Percentiles rank a stretch among this genome's conserved stretches.
These are phyloP conservation scores for Alternaria tenuissima DNA, from an alignment of 2,329 filamentous ascomycete species.

Conservation along the genomic window DNA sequence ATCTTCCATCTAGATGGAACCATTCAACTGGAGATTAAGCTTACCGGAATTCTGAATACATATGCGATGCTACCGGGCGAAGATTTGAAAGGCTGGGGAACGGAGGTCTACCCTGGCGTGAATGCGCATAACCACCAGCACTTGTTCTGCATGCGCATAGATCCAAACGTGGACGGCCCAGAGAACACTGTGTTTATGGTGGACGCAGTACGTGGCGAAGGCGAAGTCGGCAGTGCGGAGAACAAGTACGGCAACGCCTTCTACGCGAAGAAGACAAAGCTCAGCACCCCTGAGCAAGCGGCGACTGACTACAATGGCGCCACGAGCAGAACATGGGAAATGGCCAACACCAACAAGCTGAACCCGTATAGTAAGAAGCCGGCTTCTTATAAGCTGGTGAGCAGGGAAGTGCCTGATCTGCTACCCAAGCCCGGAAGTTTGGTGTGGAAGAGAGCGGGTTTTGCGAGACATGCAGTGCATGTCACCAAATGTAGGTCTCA, in stretches of 20 bases:
- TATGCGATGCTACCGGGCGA: slow-evolving; percentile 83
- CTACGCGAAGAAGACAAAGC: slow-evolving; percentile 82
- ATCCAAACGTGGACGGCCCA: slow-evolving; percentile 85
- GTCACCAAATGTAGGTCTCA: slow-evolving; percentile 80
- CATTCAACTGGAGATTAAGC: slow-evolving; percentile 86
- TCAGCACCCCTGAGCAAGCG: slow-evolving; percentile 72
- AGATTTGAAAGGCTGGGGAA: slow-evolving; percentile 86
- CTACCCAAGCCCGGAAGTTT: slow-evolving; percentile 82
- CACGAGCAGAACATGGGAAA: slow-evolving; percentile 88
- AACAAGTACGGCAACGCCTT: slow-evolving; percentile 94
- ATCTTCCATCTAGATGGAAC: slow-evolving; percentile 93
- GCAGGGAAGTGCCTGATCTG: slow-evolving; percentile 79
- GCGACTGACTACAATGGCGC: slow-evolving; percentile 82
- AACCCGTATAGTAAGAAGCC: slow-evolving; percentile 88
- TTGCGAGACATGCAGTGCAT: slow-evolving; percentile 85
- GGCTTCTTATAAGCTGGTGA: slow-evolving; percentile 87
- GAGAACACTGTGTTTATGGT: slow-evolving; percentile 86
- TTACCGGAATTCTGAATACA: slow-evolving; percentile 93
- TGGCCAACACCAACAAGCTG: slow-evolving; percentile 82
- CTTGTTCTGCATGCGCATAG: slow-evolving; percentile 87
- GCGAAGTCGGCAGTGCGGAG: slow-evolving; percentile 78
- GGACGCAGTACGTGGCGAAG: slow-evolving; percentile 75
- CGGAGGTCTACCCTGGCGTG: slow-evolving; percentile 87
- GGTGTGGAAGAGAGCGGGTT: slow-evolving; percentile 89
- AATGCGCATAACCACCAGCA: slow-evolving; percentile 98